phyloP scores from a whole-genome alignment of 2,329 filamentous ascomycete species.

The Botryotinia globosa region DNA sequence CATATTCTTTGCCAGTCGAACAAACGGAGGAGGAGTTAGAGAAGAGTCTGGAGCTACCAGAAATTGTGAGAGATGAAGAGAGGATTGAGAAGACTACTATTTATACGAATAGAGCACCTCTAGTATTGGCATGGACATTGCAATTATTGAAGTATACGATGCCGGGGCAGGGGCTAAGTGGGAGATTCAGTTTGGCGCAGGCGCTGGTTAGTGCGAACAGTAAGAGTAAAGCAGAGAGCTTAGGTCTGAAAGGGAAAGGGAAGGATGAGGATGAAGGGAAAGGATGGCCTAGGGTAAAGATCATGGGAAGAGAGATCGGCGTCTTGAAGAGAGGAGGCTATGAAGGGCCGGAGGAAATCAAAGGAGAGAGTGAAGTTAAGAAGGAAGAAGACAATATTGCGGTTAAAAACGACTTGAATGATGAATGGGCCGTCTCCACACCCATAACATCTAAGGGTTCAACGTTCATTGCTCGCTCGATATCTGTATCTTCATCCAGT shows the following conservation, averaged over 20 bases:
- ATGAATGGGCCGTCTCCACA: conserved; percentile 51
- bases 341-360: conserved; percentile 19
- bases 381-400: not conserved
- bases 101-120: conserved; percentile 75
- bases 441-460: conserved; percentile 53
- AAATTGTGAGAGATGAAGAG: conserved; percentile 53
- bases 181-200: conserved; percentile 76
- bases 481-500: conserved; percentile 41
- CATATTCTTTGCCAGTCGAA: conserved; percentile 33
- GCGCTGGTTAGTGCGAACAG: conserved; percentile 82
- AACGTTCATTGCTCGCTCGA: conserved; percentile 55
- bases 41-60: conserved; percentile 57
- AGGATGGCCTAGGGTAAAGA: conserved; percentile 60
- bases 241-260: conserved; percentile 18
- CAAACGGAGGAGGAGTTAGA: conserved; percentile 57
- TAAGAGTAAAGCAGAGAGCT: conserved; percentile 54
- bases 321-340: conserved; percentile 79
- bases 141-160: conserved; percentile 74
- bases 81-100: conserved; percentile 57
- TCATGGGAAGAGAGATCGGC: conserved; percentile 70
- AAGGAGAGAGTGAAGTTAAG: conserved; percentile 14
- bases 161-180: conserved; percentile 82
- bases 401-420: not conserved
- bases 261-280: conserved; percentile 17
- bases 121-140: conserved; percentile 78